Evolutionary conservation across 2,329 filamentous ascomycete genomes (phyloP).

Genomic region (Harringtonia lauricola): DNA sequence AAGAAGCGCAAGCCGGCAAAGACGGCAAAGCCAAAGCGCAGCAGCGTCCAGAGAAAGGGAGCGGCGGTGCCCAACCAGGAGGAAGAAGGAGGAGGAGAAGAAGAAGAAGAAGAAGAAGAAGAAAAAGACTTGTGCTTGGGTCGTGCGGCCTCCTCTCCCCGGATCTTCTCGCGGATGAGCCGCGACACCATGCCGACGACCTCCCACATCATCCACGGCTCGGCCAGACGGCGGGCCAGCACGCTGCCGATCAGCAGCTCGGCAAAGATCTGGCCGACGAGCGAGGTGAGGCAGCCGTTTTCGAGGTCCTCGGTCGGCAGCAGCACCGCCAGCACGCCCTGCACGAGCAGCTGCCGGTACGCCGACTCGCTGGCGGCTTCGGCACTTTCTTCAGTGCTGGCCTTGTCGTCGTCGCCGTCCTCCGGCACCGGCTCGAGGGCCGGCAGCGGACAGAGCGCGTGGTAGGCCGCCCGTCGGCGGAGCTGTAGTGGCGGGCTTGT

Average conservation of each 20-base stretch:
- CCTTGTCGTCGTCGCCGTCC: constrained; percentile 35
- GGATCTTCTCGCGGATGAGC: constrained; percentile 20
- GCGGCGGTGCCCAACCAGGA: constrained; percentile 17
- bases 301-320: constrained; percentile 87
- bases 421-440: constrained; percentile 68
- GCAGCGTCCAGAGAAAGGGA: constrained; percentile 40
- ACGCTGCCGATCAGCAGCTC: constrained; percentile 82
- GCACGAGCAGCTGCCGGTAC: constrained; percentile 82
- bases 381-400: constrained; percentile 37
- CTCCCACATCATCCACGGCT: constrained; percentile 87
- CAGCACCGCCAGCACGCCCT: constrained; percentile 69
- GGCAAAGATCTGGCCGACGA: constrained; percentile 80
- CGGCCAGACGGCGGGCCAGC: constrained; percentile 67
- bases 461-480: constrained; percentile 62
- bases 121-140: neutral
- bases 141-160: neutral
- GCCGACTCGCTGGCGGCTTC: constrained; percentile 68
- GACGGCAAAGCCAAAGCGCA: constrained; percentile 43
- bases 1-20: constrained; percentile 57
- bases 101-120: neutral
- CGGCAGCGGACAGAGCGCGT: constrained; percentile 71
- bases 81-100: neutral
- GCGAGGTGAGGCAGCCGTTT: constrained; percentile 71
- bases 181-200: constrained; percentile 61
- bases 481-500: constrained; percentile 22